Evolutionary conservation across 352 stramenopile genomes (phyloP), one percentile per base, ranked within the genome.

Genomic region (Pythium plurisporium): DNA sequence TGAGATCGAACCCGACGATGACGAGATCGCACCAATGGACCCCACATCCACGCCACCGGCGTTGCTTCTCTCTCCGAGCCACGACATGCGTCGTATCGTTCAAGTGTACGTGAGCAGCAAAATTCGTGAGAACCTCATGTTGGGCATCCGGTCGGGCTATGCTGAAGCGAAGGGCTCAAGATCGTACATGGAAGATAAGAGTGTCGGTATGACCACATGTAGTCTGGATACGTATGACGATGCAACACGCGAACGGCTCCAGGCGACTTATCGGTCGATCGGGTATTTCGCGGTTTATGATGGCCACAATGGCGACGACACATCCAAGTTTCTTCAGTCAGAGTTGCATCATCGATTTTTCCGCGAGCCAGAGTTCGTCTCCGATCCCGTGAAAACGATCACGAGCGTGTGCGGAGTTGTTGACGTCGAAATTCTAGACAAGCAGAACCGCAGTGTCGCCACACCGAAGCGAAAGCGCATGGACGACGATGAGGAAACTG

Each of bases 71-170:
- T 72, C 67, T 10, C 62, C 56, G 36, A 78, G 67, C 8, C 31
- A 55, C 68, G 22, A 72, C 56, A 8, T 43, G 61, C 33, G 66
- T 47, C 2, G 58, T 5, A 87, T 91, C 47, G 77, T 92, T 1
- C 85, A 93, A 59, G 85, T 91, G 34, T 95, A 95, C 55, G 85
- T 95, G 55, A 95, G 85, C 67, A 93, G 81, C 52, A 93, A 91
- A 59, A 89, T 87, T 29, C 86, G 86, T 12, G 86, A 94, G 64
- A 92, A 95, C 41, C 69, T 91, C 2, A 49, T 54, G 38, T 66
- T 94, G 20, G 53, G 74, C 11, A 79, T 96, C 36, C 80, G 82
- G 15, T 90, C 83, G 10, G 86, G 84, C 5, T 94, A 92, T 37
- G 86, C 81, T 11, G 82, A 95, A 53, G 86, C 84, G 11, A 95